Base-by-base conservation (phyloP, 108 stramenopile species). In the Cyclotella kingstonii region DNA sequence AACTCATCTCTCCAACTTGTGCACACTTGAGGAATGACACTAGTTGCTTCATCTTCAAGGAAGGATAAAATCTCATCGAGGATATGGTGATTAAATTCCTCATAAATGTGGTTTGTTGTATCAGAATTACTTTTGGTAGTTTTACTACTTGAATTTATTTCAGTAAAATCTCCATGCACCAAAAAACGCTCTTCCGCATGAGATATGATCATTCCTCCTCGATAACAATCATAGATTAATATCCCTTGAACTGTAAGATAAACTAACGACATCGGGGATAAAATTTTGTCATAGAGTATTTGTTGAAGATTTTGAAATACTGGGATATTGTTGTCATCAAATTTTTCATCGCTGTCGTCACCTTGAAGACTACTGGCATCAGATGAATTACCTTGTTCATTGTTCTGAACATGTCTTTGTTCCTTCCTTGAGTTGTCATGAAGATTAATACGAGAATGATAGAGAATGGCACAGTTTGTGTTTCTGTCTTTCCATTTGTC, bases 221-320 rank as follows among this genome's bases (percentile, higher is more conserved):
- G 72, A 54, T 65, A 15, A 9, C 49, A 51, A 65, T 73, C 72
- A 50, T 65, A 73, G 14, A 73, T 58, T 41, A 73, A 30, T 15
- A 73, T 50, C 19, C 72, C 72, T 18, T 60, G 58, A 30, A 73
- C 65, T 21, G 72, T 31, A 5, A 73, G 49, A 35, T 73, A 73
- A 6, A 73, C 47, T 5, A 73, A n/a, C 11, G 63, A 64, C 28
- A 56, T 22, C 28, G 46, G 44, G 8, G 63, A 53, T 38, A 59
- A 6, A 18, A 44, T 52, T 30, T 70, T 51, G 10, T 64, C 34
- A 25, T 65, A 48, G 12, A 73, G 51, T 36, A 66, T 40, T 25
- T 44, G 48, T 12, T 65, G 28, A 18, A 73, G 63, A n/a, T 50
- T 51, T 26, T 52, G 25, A 4, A 52, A 35, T 17, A 73, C 40